Evolutionary conservation across 225 moss, liverwort and hornwort genomes (phyloP), one percentile per base, ranked within the genome.

Genomic region (Climacium dendroides): DNA sequence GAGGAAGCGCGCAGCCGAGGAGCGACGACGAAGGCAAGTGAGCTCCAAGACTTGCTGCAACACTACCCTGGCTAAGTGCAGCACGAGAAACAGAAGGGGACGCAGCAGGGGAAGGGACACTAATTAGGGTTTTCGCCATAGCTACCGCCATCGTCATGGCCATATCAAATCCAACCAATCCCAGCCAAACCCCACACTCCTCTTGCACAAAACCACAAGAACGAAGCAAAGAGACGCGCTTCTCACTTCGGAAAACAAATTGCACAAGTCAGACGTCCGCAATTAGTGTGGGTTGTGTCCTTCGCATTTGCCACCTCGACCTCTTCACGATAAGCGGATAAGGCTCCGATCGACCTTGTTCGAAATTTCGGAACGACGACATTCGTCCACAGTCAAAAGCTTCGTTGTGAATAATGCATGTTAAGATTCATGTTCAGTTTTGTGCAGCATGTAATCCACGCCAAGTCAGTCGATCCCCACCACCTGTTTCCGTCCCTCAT

Each of bases 381-480:
- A 87, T 87, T 80, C 91, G 87, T 82, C 74, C 87, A 19, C 13
- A 15, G 75, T 50, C 9, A 20, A 53, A 28, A 39, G 81, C 10
- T 55, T 74, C 79, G 52, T 76, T 59, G 78, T 26, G 52, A 59
- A 48, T 23, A 9, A n/a, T 60, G 48, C 71, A 62, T 62, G 62
- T 29, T 14, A 35, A 45, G 54, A 57, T 83, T 32, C 58, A 34
- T 70, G 62, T 23, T 13, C 76, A 76, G 11, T 32, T 74, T 18
- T 55, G 60, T 9, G 34, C 80, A 13, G 67, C 82, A 82, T 85
- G 86, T 29, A 86, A 58, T 76, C 83, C 48, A 24, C 63, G 85
- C 82, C 89, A 89, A 85, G 87, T 89, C 73, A 73, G 85, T 54
- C 63, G 35, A 91, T 91, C 91, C 91, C 87, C 87, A 82, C 87